Evolutionary conservation across 257 asterid species (phyloP).

Genomic region (Ballota nigra): DNA sequence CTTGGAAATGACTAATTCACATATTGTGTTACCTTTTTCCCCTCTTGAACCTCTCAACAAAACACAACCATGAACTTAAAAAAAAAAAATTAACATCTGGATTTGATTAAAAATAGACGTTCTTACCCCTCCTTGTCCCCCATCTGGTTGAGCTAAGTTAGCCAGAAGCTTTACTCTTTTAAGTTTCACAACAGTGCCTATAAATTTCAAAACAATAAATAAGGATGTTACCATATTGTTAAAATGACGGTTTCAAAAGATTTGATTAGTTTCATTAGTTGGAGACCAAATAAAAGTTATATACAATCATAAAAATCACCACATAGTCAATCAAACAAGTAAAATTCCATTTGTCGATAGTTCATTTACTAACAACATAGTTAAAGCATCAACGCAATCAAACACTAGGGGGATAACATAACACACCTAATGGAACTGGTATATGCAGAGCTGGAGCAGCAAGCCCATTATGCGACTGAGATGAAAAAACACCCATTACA

Average conservation of each 20-base stretch:
- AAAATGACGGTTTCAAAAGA: conserved; percentile 3
- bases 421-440: conserved; percentile 86
- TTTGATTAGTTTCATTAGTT: background rate
- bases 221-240: background rate
- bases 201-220: conserved; percentile 3
- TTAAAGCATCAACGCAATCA: background rate
- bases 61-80: background rate
- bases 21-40: background rate
- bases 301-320: background rate
- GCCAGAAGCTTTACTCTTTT: conserved; percentile 92
- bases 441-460: conserved; percentile 69
- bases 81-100: background rate
- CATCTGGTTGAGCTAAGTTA: conserved; percentile 84
- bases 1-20: background rate
- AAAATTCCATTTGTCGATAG: background rate
- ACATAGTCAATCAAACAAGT: background rate
- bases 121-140: conserved; percentile 99
- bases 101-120: conserved; percentile 21
- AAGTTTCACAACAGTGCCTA: conserved; percentile 90
- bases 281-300: background rate
- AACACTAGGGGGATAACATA: too few relatives aligned
- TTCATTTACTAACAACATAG: background rate
- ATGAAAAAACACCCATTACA: conserved; percentile 85
- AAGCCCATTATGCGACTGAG: conserved; percentile 68
- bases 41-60: background rate